Percentiles rank a stretch among this genome's conserved stretches.
phyloP scores from a whole-genome alignment of 352 stramenopile genomes.

The Phytophthora melonis region DNA sequence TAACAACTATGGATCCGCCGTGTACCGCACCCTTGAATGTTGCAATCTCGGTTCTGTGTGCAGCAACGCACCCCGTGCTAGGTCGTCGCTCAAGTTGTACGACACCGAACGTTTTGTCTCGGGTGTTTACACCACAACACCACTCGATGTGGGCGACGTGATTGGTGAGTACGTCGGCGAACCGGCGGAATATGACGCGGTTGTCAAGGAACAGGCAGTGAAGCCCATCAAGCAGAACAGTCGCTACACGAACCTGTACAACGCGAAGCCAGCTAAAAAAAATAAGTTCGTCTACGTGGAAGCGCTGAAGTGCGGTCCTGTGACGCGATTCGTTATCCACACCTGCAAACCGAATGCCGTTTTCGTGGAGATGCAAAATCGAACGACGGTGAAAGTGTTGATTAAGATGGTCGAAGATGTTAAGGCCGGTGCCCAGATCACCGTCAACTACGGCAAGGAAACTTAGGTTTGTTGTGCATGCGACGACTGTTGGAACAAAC shows the following conservation, averaged over 20 bases:
- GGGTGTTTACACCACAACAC: too few relatives aligned
- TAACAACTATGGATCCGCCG: neutral
- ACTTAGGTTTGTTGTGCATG: neutral
- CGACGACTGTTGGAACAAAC: neutral
- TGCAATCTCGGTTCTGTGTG: constrained; percentile 8
- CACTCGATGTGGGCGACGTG: constrained; percentile 10
- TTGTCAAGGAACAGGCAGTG: neutral
- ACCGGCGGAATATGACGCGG: neutral
- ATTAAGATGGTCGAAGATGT: neutral
- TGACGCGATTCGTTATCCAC: neutral
- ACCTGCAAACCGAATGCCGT: neutral
- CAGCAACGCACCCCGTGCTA: constrained; percentile 7
- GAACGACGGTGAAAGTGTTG: neutral
- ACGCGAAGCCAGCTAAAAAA: neutral
- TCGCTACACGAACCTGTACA: neutral
- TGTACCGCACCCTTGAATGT: constrained; percentile 2
- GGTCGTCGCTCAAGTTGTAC: constrained; percentile 1
- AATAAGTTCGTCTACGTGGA: neutral
- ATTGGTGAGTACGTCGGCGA: constrained; percentile 8
- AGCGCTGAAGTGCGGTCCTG: neutral
- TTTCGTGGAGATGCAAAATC: neutral
- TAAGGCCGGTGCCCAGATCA: neutral
- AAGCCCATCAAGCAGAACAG: neutral
- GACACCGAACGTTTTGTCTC: too few relatives aligned
- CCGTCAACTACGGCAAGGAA: neutral